Evolutionary conservation across 2,329 filamentous ascomycete species (phyloP), one percentile per base, ranked within the genome.

Genomic region (Beauveria varroae): DNA sequence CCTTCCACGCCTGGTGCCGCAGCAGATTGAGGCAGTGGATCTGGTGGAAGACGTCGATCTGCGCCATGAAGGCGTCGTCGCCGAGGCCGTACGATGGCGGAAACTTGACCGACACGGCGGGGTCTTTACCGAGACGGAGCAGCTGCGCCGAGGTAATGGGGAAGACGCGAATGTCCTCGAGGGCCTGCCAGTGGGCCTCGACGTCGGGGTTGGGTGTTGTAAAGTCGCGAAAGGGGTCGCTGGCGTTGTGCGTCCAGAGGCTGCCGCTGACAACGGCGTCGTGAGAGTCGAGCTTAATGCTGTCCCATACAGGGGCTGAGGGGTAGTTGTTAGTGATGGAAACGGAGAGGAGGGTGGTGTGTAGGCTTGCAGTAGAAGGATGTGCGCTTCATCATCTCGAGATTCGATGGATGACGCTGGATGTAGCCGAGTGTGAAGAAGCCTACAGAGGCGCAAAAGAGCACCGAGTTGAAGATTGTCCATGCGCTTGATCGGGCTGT

Each of bases 11-110:
- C n/a, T 63, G 57, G 18, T 60, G 57, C 7, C 66, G 66, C 22
- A 68, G 46, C 43, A 57, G 49, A 53, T 67, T 60, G 50, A 68
- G 65, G 57, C 67, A 68, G 61, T 68, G 66, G 14, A 68, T 59
- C 40, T 65, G 62, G 53, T 68, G 67, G 24, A 67, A 64, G 10
- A 66, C 61, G 22, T 77, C 74, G 1, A 76, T 61, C 50, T 70
- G 65, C 3, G 66, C 71, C 55, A 72, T 68, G 62, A 73, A 74
- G 3, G 68, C 70, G 37, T 73, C 68, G 20, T 63, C 28, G 1
- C 72, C 73, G 47, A 70, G 63, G 16, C 67, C 69, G 64, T 70
- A 73, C 24, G 65, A 63, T 8, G 63, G 58, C n/a, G 71, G 67
- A 7, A 67, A 69, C 57, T 67, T 68, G 49, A 67, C 68, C 1